Base-by-base conservation (phyloP, 805 yeast genomes). In the Lachancea fermentati region DNA sequence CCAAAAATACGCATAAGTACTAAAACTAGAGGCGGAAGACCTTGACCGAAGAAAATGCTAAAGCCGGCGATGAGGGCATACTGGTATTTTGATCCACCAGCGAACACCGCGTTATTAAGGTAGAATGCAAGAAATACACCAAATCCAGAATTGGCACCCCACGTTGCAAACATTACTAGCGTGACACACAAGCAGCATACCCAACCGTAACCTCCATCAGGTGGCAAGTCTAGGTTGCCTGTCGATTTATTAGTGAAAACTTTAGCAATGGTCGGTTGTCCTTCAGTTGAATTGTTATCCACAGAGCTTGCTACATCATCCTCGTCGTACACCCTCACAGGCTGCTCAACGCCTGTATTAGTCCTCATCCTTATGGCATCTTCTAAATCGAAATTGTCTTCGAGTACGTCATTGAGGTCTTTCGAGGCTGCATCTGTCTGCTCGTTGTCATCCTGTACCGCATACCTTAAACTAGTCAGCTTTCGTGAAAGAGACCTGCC, bases 121-220 rank as follows among this genome's bases (percentile, higher is more conserved):
- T 79, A 83, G 46, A 68, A 70, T 1, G 82, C 69, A 18, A 82
- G 62, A 48, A 78, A 80, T 4, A 83, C 71, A 19, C 86, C 81
- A 54, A 71, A 83, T 3, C 80, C 82, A 5, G 64, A 59, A 47
- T 81, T 81, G 47, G 82, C 73, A 12, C 93, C 93, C 89, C 91
- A 83, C 0, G 85, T 74, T 29, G 73, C 67, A 47, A 78, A 72
- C 56, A 77, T 76, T 30, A 77, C 62, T 3, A 76, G 37, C 19
- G 69, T 62, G 3, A 75, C 70, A 11, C 78, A 75, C 12, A 73
- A 44, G 11, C 75, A 72, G 15, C 79, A 67, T 0, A 81, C 76
- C 83, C 86, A 79, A 2, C 84, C 86, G 42, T 75, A 72, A 2
- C 87, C 87, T 32, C 78, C 81, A 56, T 82, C 89, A 1, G 81